Conservation (phyloP, 306 rosid species). For the Clitoria ternatea region DNA sequence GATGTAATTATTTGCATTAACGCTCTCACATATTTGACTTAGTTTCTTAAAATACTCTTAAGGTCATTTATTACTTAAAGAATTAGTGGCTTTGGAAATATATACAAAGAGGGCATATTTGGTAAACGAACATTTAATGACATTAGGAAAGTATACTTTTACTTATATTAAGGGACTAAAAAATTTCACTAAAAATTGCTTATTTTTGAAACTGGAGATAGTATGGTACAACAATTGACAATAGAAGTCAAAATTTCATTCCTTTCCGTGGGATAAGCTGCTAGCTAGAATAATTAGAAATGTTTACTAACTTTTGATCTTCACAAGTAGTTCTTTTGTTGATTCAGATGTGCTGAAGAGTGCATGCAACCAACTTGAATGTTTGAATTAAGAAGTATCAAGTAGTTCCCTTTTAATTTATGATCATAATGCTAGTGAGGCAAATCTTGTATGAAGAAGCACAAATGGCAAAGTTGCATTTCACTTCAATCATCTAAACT, state of each 20-base stretch:
- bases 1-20: too few relatives aligned
- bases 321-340: background rate
- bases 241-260: background rate
- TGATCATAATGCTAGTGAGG: background rate
- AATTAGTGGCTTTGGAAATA: too few relatives aligned
- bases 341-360: background rate
- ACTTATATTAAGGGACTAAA: too few relatives aligned
- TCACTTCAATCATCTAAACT: background rate
- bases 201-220: too few relatives aligned
- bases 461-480: background rate
- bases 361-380: constrained; percentile 14
- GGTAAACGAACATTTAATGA: too few relatives aligned
- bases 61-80: too few relatives aligned
- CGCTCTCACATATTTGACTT: too few relatives aligned
- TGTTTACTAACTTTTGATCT: background rate
- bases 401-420: background rate
- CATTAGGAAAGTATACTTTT: too few relatives aligned
- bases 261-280: background rate
- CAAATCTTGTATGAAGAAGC: constrained; percentile 11
- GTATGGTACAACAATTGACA: background rate
- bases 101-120: too few relatives aligned
- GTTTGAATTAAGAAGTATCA: background rate
- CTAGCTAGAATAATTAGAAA: constrained; percentile 2
- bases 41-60: too few relatives aligned
- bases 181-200: too few relatives aligned